A percentile compares a stretch with the other conserved stretches of the same genome.
These are phyloP conservation scores for Xylaria castorea DNA, from an alignment of 495 filamentous ascomycete genomes.

Conservation along the genomic window DNA sequence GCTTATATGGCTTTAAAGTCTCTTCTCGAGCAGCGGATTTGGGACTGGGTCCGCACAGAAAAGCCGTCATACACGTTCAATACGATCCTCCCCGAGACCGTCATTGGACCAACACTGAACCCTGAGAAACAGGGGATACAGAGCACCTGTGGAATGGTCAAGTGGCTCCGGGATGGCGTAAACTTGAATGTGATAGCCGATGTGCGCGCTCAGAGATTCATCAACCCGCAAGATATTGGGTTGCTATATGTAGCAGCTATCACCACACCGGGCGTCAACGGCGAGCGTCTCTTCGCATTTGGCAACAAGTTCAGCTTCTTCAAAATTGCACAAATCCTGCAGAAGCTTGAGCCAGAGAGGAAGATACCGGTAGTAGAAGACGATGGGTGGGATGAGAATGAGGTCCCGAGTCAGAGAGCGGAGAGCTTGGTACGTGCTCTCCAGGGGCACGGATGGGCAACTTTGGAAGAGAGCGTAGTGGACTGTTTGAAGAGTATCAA, in stretches of 20 bases:
- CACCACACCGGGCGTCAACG: slow-evolving; percentile 32
- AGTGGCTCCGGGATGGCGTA: slow-evolving; percentile 37
- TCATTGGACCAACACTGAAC: slow-evolving; percentile 39
- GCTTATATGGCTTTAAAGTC: slow-evolving; percentile 44
- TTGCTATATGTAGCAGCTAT: slow-evolving; percentile 40
- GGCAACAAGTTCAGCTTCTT: slow-evolving; percentile 36
- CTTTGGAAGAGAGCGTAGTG: slow-evolving; percentile 44
- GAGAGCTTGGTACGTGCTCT: slow-evolving; percentile 41
- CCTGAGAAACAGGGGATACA: slow-evolving; percentile 35
- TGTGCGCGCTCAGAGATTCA: slow-evolving; percentile 41
- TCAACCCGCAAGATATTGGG: slow-evolving; percentile 37
- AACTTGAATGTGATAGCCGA: slow-evolving; percentile 27
- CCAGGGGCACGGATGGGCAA: slow-evolving; percentile 44
- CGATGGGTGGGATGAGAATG: slow-evolving; percentile 42
- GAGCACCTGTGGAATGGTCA: slow-evolving; percentile 42
- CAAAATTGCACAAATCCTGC: slow-evolving; percentile 36
- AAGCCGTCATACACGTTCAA: slow-evolving; percentile 40
- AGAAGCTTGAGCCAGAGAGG: slow-evolving; percentile 29
- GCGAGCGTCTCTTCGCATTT: slow-evolving; percentile 42
- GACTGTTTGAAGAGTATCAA: slow-evolving; percentile 28
- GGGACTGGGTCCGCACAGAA: slow-evolving; percentile 41
- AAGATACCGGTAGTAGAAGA: slow-evolving; percentile 36
- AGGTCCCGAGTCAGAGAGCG: slow-evolving; percentile 42
- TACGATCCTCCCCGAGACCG: slow-evolving; percentile 39
- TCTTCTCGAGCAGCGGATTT: slow-evolving; percentile 38